Conservation (phyloP, 805 yeast genomes). For the Pichia eremophila region DNA sequence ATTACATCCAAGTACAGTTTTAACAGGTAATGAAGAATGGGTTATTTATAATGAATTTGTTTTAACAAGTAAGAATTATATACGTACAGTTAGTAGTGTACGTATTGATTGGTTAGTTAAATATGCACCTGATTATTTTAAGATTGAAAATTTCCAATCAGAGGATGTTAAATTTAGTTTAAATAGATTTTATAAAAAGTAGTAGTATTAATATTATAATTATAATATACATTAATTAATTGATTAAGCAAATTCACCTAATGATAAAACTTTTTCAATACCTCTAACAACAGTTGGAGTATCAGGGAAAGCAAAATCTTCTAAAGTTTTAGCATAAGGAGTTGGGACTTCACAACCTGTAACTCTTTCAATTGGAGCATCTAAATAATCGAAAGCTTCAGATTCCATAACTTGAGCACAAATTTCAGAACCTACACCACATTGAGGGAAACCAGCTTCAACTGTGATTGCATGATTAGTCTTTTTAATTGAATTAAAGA, state of each 20-base stretch:
- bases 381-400: conserved; percentile 95
- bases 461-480: conserved; percentile 94
- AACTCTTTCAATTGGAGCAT: conserved; percentile 96
- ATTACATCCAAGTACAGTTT: conserved; percentile 86
- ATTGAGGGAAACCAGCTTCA: conserved; percentile 96
- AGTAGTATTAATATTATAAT: conserved; percentile 5
- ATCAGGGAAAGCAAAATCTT: conserved; percentile 98
- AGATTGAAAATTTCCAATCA: conserved; percentile 49
- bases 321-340: conserved; percentile 93
- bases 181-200: conserved; percentile 46
- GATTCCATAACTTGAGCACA: conserved; percentile 97
- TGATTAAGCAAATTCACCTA: conserved; percentile 29
- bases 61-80: conserved; percentile 84
- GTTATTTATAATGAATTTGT: conserved; percentile 93
- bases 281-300: conserved; percentile 83
- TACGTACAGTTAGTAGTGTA: conserved; percentile 85
- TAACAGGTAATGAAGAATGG: conserved; percentile 88
- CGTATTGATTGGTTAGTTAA: conserved; percentile 91
- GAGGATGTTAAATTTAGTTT: conserved; percentile 67
- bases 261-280: conserved; percentile 66
- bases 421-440: conserved; percentile 97
- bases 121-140: conserved; percentile 64
- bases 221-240: neutral
- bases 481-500: conserved; percentile 84
- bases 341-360: conserved; percentile 99